These are phyloP conservation scores for Fusarium sp. DNA, from an alignment of 2,329 filamentous ascomycete species.

Conservation along the genomic window DNA sequence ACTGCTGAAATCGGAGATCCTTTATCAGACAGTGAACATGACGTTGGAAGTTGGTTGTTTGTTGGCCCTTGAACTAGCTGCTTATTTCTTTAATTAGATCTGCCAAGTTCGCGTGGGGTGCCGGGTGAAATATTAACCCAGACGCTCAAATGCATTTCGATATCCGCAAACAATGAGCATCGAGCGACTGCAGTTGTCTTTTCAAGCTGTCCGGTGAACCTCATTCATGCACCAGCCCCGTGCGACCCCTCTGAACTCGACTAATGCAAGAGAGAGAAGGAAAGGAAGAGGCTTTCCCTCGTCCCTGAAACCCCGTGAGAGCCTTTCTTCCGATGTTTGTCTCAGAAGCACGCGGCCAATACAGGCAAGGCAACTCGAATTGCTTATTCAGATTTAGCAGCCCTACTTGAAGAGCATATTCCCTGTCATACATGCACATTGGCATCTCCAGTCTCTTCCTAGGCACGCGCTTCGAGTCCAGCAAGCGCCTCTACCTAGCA, in stretches of 20 bases:
- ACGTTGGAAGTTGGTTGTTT: neutral
- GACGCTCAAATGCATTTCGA: neutral
- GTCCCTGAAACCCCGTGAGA: neutral
- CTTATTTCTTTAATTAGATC: constrained; percentile 20
- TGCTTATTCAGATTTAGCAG: constrained; percentile 33
- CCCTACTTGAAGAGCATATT: constrained; percentile 24
- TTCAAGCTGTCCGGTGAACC: neutral
- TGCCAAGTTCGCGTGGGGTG: constrained; percentile 4
- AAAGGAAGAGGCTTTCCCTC: neutral
- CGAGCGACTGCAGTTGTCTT: neutral
- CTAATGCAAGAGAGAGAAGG: constrained; percentile 3
- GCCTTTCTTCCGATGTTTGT: constrained; percentile 34
- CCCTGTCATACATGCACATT: constrained; percentile 29
- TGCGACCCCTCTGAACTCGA: neutral
- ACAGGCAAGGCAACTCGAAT: constrained; percentile 23
- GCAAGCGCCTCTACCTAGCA: constrained; percentile 38
- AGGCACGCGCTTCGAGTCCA: constrained; percentile 26
- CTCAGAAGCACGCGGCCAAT: constrained; percentile 35
- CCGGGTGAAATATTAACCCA: constrained; percentile 3
- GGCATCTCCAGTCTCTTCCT: constrained; percentile 13
- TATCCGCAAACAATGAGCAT: neutral
- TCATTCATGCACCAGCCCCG: neutral
- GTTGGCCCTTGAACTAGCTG: constrained; percentile 8
- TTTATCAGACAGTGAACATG: neutral
- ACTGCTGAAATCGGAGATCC: constrained; percentile 3